Conservation (phyloP, 768 basidiomycete genomes). For the Phylloporus rhodoxanthus region DNA sequence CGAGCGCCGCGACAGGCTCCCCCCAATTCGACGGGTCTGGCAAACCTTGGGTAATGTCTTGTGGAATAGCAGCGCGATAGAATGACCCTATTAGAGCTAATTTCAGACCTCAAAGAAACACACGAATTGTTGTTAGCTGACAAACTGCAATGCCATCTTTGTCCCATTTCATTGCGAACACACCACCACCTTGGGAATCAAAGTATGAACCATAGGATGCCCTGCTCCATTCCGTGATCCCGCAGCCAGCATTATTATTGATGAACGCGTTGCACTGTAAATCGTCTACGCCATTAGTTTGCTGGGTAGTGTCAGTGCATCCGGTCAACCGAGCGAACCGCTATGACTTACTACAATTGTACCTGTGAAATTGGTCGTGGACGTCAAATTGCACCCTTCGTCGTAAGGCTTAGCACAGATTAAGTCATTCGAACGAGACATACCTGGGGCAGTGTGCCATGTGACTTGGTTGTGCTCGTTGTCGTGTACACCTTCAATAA, state of each 20-base stretch:
- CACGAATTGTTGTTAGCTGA: conserved; percentile 31
- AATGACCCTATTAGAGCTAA: conserved; percentile 57
- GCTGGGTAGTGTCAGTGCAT: conserved; percentile 26
- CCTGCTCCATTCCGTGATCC: conserved; percentile 70
- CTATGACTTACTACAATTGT: conserved; percentile 49
- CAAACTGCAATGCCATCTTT: conserved; percentile 68
- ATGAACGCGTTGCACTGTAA: conserved; percentile 48
- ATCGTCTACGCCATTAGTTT: conserved; percentile 46
- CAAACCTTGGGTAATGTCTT: conserved; percentile 53
- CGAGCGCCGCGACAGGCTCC: conserved; percentile 55
- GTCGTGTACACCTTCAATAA: conserved; percentile 81
- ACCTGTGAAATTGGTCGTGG: conserved; percentile 55
- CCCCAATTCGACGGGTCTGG: conserved; percentile 71
- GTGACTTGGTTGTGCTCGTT: conserved; percentile 82
- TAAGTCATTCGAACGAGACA: background rate
- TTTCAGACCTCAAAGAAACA: conserved; percentile 3
- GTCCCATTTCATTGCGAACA: conserved; percentile 90
- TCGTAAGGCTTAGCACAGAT: conserved; percentile 3
- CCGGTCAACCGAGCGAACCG: background rate
- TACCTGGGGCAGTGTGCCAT: conserved; percentile 68
- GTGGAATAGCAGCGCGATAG: conserved; percentile 70
- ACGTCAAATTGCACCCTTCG: conserved; percentile 53
- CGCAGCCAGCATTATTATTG: conserved; percentile 67
- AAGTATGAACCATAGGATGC: conserved; percentile 82
- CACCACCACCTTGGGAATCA: conserved; percentile 73